Base-by-base conservation (phyloP, 23 red algal genomes). In the Gracilaria gracilis region DNA sequence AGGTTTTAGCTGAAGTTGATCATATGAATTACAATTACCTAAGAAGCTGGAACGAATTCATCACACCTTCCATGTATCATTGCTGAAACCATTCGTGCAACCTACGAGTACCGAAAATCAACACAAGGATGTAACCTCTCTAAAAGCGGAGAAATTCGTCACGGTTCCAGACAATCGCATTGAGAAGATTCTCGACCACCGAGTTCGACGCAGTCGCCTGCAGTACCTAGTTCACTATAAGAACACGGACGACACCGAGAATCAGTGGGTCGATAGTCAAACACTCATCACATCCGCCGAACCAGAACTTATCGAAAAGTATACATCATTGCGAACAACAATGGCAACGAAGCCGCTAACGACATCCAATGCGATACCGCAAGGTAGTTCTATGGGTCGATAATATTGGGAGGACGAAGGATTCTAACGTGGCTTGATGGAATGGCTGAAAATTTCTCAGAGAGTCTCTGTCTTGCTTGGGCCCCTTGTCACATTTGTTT, bases 151-250 rank as follows among this genome's bases (percentile, higher is more conserved):
- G 21, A 37, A 44, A 19, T 7, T 40, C 35, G 19, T 73, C 35
- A 37, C 13, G 2, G 21, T 40, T 23, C 12, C 13, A 24, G 35
- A 73, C 67, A 37, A 7, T 29, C 12, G 67, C 17, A 73, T 73
- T 21, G 67, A 73, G 4, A 37, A 42, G 35, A 73, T 73, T 12
- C 35, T 73, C 15, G 38, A 73, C 20, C 67, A 73, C 34, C 35
- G 35, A 4, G 44, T 73, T 40, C 34, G 21, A 3, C 42, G 21
- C 35, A 73, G 67, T 44, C 33, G 17, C 20, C 31, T 73, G 15
- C 16, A 73, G 21, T 73, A 44, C 35, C 67, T 73, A 35, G 67
- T 73, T 15, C 67, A 73, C 67, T 40, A 73, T 73, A 42, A 42
- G 21, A 73, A 73, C 67, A 37, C 13, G 16, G 67, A 73, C 31